Evolutionary conservation across 2,329 filamentous ascomycete species (phyloP).

Genomic region (Stagonosporopsis rhizophila): DNA sequence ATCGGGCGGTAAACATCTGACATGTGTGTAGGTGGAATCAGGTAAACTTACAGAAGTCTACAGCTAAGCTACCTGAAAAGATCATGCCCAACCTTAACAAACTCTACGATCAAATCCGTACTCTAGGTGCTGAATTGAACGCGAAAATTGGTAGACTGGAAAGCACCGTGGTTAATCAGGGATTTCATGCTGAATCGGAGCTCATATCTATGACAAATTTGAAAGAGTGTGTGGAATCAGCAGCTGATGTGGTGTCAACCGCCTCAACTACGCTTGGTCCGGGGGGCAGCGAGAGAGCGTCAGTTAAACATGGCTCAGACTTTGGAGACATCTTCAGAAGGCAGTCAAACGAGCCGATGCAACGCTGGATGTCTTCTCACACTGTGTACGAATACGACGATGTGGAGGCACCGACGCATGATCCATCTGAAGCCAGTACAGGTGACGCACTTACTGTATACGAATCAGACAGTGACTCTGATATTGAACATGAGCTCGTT

Average conservation of each 20-base stretch:
- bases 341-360: constrained; percentile 26
- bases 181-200: constrained; percentile 17
- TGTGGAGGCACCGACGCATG: constrained; percentile 12
- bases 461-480: constrained; percentile 29
- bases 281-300: constrained; percentile 20
- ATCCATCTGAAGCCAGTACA: constrained; percentile 22
- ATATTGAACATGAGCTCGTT: constrained; percentile 28
- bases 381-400: constrained; percentile 32
- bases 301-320: constrained; percentile 29
- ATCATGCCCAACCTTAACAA: constrained; percentile 33
- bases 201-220: constrained; percentile 30
- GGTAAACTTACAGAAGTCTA: constrained; percentile 30
- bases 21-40: constrained; percentile 28
- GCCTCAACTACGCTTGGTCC: constrained; percentile 31
- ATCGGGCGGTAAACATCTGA: neutral
- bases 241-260: constrained; percentile 32
- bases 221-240: constrained; percentile 31
- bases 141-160: constrained; percentile 29
- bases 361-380: constrained; percentile 31
- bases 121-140: constrained; percentile 26
- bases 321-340: constrained; percentile 30
- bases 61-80: constrained; percentile 27
- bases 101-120: constrained; percentile 31
- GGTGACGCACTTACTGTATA: constrained; percentile 16
- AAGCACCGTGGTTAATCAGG: constrained; percentile 14